phyloP scores from a whole-genome alignment of 108 stramenopile genomes.

The Skeletonema costatum region DNA sequence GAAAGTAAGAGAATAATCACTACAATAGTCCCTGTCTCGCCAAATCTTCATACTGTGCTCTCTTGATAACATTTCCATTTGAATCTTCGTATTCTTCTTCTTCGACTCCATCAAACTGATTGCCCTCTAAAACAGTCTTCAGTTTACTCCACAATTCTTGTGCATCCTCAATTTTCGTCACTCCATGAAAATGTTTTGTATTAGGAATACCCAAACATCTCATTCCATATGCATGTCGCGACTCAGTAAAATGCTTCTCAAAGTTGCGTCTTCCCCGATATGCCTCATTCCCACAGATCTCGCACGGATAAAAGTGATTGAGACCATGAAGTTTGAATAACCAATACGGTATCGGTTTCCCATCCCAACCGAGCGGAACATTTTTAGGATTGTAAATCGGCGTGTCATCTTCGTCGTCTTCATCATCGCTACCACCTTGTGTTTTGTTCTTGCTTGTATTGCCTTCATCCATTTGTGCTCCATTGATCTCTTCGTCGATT shows the following conservation, averaged over 20 bases:
- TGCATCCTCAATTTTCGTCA: constrained; percentile 97
- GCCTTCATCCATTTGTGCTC: constrained; percentile 17
- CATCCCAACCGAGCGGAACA: constrained; percentile 98
- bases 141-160: constrained; percentile 89
- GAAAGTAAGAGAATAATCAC: background rate
- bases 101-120: constrained; percentile 80
- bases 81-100: constrained; percentile 99
- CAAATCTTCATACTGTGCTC: constrained; percentile 93
- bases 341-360: constrained; percentile 99
- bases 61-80: constrained; percentile 95
- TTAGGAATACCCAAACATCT: constrained; percentile 97
- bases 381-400: constrained; percentile 99
- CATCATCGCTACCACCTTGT: constrained; percentile 61
- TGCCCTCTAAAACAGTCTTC: constrained; percentile 67
- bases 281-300: constrained; percentile 97
- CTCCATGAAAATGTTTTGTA: constrained; percentile 98
- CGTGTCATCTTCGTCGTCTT: constrained; percentile 90
- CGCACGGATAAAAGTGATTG: constrained; percentile 96
- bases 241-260: constrained; percentile 97
- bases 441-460: constrained; percentile 31
- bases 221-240: constrained; percentile 97
- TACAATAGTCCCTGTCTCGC: constrained; percentile 94
- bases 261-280: constrained; percentile 95
- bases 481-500: constrained; percentile 82
- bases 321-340: constrained; percentile 99